Evolutionary conservation across 1,139 yeast genomes (phyloP).

Genomic region (Yamadazyma jaroonii): DNA sequence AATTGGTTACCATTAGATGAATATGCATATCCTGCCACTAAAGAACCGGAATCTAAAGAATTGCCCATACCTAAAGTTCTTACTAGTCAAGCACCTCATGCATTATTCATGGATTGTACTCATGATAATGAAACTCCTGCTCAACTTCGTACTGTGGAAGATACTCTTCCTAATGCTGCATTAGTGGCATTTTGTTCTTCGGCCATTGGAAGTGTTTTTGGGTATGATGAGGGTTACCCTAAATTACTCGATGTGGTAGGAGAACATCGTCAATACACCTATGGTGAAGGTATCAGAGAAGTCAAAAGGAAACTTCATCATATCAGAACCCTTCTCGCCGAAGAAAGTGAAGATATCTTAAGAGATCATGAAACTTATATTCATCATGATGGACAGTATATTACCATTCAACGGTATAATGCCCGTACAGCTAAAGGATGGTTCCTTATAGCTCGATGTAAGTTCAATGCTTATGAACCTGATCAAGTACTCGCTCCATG

Average conservation of each 20-base stretch:
- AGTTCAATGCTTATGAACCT: slow-evolving; percentile 49
- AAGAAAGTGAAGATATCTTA: slow-evolving; percentile 57
- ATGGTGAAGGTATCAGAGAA: slow-evolving; percentile 62
- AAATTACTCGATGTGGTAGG: slow-evolving; percentile 74
- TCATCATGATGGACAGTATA: slow-evolving; percentile 90
- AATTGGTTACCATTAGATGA: slow-evolving; percentile 73
- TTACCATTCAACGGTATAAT: slow-evolving; percentile 84
- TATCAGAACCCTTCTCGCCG: slow-evolving; percentile 60
- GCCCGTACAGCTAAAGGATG: slow-evolving; percentile 85
- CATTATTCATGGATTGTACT: slow-evolving; percentile 95
- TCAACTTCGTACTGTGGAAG: slow-evolving; percentile 90
- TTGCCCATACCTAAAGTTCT: slow-evolving; percentile 64
- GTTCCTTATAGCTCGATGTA: slow-evolving; percentile 84
- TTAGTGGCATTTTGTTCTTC: slow-evolving; percentile 90
- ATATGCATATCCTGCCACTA: slow-evolving; percentile 60
- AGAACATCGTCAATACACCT: slow-evolving; percentile 66
- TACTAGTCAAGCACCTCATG: slow-evolving; percentile 75
- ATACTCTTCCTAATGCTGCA: slow-evolving; percentile 92
- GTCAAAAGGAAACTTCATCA: slow-evolving; percentile 62
- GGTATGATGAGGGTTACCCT: slow-evolving; percentile 92
- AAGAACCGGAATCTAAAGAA: slow-evolving; percentile 41
- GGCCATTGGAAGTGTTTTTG: slow-evolving; percentile 92
- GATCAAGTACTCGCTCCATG: slow-evolving; percentile 60
- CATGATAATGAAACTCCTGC: slow-evolving; percentile 92
- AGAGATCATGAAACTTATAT: slow-evolving; percentile 90